Evolutionary conservation across 495 filamentous ascomycete species (phyloP).

Genomic region (Penicillium waksmanii): DNA sequence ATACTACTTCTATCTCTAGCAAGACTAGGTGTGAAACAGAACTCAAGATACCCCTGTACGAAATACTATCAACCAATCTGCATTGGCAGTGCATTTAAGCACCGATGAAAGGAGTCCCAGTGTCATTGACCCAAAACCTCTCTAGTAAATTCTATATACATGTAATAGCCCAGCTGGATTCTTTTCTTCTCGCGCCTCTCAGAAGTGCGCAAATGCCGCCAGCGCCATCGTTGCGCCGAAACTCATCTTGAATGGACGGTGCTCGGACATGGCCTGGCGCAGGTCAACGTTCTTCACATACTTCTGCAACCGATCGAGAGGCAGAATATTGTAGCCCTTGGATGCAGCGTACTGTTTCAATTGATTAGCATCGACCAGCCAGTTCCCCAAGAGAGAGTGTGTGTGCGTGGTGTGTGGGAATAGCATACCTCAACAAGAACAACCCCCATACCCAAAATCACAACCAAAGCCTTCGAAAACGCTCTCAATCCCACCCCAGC

Average conservation of each 20-base stretch:
- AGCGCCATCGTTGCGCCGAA: conserved; percentile 79
- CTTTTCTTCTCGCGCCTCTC: not conserved
- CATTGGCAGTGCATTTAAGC: not conserved
- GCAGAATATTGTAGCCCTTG: conserved; percentile 74
- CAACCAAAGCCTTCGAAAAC: conserved; percentile 74
- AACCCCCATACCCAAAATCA: conserved; percentile 72
- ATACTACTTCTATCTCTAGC: not conserved
- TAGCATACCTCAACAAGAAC: conserved; percentile 68
- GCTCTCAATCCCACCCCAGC: conserved; percentile 71
- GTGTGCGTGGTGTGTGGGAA: too few species aligned
- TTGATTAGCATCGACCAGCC: conserved; percentile 1
- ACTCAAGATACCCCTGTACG: conserved; percentile 10
- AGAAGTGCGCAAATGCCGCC: conserved; percentile 68
- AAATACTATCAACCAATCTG: conserved; percentile 3
- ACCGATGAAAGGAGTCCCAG: not conserved
- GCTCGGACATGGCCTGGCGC: conserved; percentile 60
- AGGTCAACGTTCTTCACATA: conserved; percentile 63
- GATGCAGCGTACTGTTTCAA: conserved; percentile 63
- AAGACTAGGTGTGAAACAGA: conserved; percentile 16
- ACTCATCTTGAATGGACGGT: conserved; percentile 76
- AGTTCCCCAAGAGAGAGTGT: too few species aligned
- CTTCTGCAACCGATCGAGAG: conserved; percentile 60
- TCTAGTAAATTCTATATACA: conserved; percentile 23
- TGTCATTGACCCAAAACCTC: too few species aligned
- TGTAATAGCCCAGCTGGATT: not conserved